Evolutionary conservation across 164 flowering plant genomes (phyloP).

Genomic region (Tinospora cordifolia): DNA sequence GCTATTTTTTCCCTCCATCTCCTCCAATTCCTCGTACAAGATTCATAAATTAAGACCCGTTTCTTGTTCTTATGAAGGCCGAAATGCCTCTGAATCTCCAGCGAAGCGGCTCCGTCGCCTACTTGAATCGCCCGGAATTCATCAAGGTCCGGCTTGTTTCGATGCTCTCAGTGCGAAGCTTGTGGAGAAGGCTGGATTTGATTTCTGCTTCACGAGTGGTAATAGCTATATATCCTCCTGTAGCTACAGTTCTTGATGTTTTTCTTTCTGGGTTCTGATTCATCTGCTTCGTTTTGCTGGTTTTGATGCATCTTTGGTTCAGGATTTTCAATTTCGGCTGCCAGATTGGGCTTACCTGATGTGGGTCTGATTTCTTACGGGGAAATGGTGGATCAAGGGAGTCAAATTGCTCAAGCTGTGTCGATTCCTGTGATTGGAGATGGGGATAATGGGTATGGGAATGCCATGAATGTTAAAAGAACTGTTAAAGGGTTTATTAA

Average conservation of each 20-base stretch:
- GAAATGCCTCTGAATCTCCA: conserved; percentile 27
- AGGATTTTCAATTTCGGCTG: conserved; percentile 90
- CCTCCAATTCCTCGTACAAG: no score
- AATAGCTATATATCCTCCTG: no score
- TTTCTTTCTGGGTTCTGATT: background rate
- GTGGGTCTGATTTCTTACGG: conserved; percentile 83
- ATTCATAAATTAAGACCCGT: no score
- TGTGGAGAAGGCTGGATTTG: conserved; percentile 69
- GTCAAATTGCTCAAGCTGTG: conserved; percentile 69
- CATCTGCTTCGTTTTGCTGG: background rate
- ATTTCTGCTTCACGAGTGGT: conserved; percentile 83
- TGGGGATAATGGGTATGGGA: conserved; percentile 96
- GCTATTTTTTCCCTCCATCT: no score
- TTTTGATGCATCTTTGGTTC: background rate
- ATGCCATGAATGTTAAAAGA: conserved; percentile 97
- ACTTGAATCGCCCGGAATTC: conserved; percentile 63
- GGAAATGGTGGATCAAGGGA: conserved; percentile 92
- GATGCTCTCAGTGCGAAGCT: conserved; percentile 94
- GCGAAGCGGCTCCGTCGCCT: conserved; percentile 55
- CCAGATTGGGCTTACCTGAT: conserved; percentile 84
- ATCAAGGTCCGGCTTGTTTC: conserved; percentile 91
- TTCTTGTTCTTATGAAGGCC: conserved; percentile 7
- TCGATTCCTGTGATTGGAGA: conserved; percentile 95
- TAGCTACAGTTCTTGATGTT: background rate
- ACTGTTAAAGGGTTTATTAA: conserved; percentile 77